Evolutionary conservation across 2,329 filamentous ascomycete species (phyloP).

Genomic region (Sporothrix schenckii): DNA sequence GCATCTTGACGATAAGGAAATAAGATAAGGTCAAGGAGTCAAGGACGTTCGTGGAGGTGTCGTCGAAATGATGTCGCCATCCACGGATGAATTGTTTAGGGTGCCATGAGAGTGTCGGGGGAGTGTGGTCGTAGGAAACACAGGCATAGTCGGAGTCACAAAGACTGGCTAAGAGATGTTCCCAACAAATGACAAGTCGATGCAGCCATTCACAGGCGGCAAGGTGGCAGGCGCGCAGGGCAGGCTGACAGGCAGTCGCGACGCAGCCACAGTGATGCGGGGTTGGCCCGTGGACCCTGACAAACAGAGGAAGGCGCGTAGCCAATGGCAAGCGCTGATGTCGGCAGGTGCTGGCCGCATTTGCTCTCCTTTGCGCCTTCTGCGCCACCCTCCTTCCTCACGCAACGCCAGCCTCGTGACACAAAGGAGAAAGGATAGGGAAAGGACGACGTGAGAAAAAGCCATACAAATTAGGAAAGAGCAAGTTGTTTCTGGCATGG

Average conservation of each 20-base stretch:
- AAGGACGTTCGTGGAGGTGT: background rate
- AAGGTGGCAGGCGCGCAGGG: constrained; percentile 2
- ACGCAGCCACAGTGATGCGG: constrained; percentile 2
- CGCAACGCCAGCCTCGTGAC: background rate
- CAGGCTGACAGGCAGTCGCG: background rate
- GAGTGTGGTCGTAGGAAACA: background rate
- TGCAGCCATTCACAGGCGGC: background rate
- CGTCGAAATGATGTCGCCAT: constrained; percentile 11
- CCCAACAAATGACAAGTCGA: background rate
- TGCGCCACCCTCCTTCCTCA: background rate
- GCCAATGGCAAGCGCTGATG: background rate
- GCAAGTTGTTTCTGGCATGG: background rate
- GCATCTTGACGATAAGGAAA: background rate
- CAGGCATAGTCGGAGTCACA: too few relatives aligned
- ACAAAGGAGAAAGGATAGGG: background rate
- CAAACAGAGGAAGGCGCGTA: background rate
- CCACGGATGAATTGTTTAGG: background rate
- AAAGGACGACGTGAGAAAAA: background rate
- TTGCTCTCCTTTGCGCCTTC: constrained; percentile 19
- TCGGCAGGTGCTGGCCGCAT: constrained; percentile 9
- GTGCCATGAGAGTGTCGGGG: background rate
- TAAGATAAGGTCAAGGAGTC: background rate
- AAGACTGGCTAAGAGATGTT: background rate
- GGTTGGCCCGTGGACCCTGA: constrained; percentile 13
- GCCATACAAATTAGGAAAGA: background rate